phyloP scores from a whole-genome alignment of 768 basidiomycete genomes.

The Clathrus columnatus region DNA sequence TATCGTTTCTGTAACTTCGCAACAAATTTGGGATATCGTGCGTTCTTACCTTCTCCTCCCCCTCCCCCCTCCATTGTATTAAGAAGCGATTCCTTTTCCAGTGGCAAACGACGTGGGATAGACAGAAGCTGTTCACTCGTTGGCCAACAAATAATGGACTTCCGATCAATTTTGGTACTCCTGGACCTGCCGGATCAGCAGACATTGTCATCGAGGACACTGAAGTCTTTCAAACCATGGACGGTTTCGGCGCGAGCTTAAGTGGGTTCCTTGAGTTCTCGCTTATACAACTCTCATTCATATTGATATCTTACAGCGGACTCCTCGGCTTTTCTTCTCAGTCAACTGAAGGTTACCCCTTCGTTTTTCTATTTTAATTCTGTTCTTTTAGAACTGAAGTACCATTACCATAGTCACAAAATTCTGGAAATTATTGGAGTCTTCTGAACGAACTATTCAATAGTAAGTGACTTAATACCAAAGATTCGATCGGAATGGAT shows the following conservation, averaged over 20 bases:
- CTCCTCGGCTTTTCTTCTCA: slow-evolving; percentile 54
- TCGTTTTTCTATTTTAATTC: neutral
- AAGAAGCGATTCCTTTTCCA: too few species aligned
- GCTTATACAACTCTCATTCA: neutral
- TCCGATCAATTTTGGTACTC: slow-evolving; percentile 51
- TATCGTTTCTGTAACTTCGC: slow-evolving; percentile 17
- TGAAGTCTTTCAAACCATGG: slow-evolving; percentile 49
- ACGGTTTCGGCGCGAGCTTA: slow-evolving; percentile 58
- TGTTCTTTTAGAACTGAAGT: neutral
- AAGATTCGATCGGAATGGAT: neutral
- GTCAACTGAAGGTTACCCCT: slow-evolving; percentile 50
- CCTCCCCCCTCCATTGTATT: neutral
- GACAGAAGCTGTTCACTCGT: slow-evolving; percentile 37
- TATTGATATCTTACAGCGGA: slow-evolving; percentile 40
- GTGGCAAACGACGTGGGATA: slow-evolving; percentile 30
- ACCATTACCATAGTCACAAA: slow-evolving; percentile 30
- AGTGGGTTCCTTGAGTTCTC: slow-evolving; percentile 32
- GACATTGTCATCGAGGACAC: slow-evolving; percentile 55
- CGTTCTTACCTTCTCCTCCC: slow-evolving; percentile 7
- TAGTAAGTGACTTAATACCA: slow-evolving; percentile 18
- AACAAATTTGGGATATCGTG: slow-evolving; percentile 28
- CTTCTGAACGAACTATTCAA: slow-evolving; percentile 53
- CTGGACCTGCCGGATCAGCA: slow-evolving; percentile 47
- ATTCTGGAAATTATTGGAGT: slow-evolving; percentile 48
- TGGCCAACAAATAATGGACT: slow-evolving; percentile 29